Base-by-base conservation (phyloP, 139 green algal genomes). In the Spirogloea muscicola region DNA sequence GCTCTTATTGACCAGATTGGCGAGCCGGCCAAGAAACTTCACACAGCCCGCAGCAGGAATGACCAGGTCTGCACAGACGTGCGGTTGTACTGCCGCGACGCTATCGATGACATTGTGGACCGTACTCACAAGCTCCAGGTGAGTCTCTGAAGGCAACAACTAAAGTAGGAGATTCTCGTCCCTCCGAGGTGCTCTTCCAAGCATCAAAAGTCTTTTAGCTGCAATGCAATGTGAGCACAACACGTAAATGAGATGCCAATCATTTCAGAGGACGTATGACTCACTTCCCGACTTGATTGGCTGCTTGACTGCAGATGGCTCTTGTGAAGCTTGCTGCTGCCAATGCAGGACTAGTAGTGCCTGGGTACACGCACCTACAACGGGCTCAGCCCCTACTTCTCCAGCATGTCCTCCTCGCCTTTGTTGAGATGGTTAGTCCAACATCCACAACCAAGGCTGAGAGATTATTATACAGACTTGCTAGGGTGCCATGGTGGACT, bases 41-140 rank as follows among this genome's bases (percentile, higher is more conserved):
- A 99, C 84, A 99, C 95, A 1, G 95, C 93, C 3, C 84, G 95
- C 38, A 91, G 79, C 46, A 84, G 94, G 36, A 99, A 99, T 78
- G 94, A 99, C 77, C 94, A 99, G 86, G 92, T 97, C 2, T 91
- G 90, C 16, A 99, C 95, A 13, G 95, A 99, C 86, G 95, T 92
- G 13, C 88, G 95, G 18, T 84, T 99, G 59, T 99, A 91, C 91
- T 85, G 97, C 40, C 84, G 89, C 27, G 67, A 77, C 16, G 69
- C 91, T 72, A 68, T 98, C 70, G 57, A 87, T 36, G 60, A 84
- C 13, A 84, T 96, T n/a, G 72, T 98, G 68, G 84, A 88, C 10
- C 86, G 90, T 66, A 84, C 98, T 2, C 89, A 97, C 25, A 76
- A 71, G 0, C 87, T 92, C 6, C 89, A 80, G 91, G 3, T 79